Base-by-base conservation (phyloP, 192 early-diverging fungal species). In the Chytriomyces sp. region DNA sequence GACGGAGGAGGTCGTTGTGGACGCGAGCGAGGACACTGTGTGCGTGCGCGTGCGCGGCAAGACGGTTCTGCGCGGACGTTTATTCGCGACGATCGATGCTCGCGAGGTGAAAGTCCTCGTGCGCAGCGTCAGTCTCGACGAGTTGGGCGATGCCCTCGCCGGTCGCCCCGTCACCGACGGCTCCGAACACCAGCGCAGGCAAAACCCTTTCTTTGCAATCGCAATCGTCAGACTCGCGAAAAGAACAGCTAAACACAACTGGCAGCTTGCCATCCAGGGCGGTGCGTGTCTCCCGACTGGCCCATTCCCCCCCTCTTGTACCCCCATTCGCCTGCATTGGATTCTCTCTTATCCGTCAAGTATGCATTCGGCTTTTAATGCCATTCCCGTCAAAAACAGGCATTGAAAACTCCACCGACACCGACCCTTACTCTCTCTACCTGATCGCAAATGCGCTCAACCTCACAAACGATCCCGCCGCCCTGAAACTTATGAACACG, bases 341-440 rank as follows among this genome's bases (percentile, higher is more conserved):
- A 7, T 33, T 78, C 10, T 74, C 54, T 74, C 72, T 25, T 49
- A 61, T 25, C 57, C 52, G 72, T 0, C 63, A 64, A 10, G n/a
- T 68, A 33, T 59, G 59, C 14, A 68, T 59, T n/a, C n/a, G n/a
- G n/a, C n/a, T n/a, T n/a, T n/a, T n/a, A n/a, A n/a, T n/a, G n/a
- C n/a, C n/a, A 31, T 30, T 33, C 58, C 17, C 40, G 12, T 65
- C 10, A 12, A 36, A n/a, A 30, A n/a, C 62, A 41, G 73, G 73
- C 31, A 72, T 64, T 38, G 74, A 56, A 33, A 31, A 39, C 19
- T 22, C 62, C 63, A 65, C 74, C 64, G 80, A 81, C 65, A 32
- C 76, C 58, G 81, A 82, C 39, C 67, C 81, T 19, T 78, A 82
- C 44, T 82, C 81, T 3, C 33, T 80, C 12, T 82, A 64, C 41